Percentiles rank a stretch among this genome's conserved stretches.
Evolutionary conservation across 352 stramenopile genomes (phyloP).

Genomic region (Globisporangium okanoganense): DNA sequence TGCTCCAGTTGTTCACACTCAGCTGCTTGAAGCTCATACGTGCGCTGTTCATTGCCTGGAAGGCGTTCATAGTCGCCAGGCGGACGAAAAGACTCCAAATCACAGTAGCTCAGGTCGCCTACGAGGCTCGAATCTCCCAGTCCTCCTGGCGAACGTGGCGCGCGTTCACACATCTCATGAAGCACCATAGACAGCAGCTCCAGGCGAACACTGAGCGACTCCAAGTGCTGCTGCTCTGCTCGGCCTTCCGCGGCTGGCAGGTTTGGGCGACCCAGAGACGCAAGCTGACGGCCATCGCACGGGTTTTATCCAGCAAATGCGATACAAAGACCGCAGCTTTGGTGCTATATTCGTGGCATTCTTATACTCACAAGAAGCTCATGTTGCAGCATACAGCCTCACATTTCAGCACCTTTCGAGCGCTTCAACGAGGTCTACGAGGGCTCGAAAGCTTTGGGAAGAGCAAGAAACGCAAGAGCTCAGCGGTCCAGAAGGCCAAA

Average conservation of each 20-base stretch:
- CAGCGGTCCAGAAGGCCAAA: slow-evolving; percentile 15
- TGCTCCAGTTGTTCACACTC: slow-evolving; percentile 25
- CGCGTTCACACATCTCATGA: slow-evolving; percentile 15
- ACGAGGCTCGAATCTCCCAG: slow-evolving; percentile 12
- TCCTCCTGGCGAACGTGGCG: slow-evolving; percentile 25
- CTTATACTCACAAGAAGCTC: slow-evolving; percentile 7
- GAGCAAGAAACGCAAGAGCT: neutral
- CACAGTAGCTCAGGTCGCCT: slow-evolving; percentile 22
- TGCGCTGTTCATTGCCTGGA: slow-evolving; percentile 26
- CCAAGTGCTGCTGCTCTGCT: slow-evolving; percentile 56
- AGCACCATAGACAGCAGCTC: slow-evolving; percentile 28
- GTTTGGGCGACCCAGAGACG: slow-evolving; percentile 28
- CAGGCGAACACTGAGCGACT: slow-evolving; percentile 56
- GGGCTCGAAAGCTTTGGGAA: slow-evolving; percentile 15
- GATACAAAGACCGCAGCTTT: slow-evolving; percentile 10
- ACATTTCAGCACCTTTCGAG: slow-evolving; percentile 20
- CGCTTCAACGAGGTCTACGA: slow-evolving; percentile 20
- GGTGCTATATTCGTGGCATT: slow-evolving; percentile 23
- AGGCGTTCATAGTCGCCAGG: slow-evolving; percentile 16
- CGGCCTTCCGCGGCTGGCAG: slow-evolving; percentile 48
- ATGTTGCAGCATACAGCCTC: slow-evolving; percentile 7
- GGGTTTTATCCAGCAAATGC: slow-evolving; percentile 19
- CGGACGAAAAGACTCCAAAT: slow-evolving; percentile 22
- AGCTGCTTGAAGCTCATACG: slow-evolving; percentile 26
- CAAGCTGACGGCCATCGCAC: slow-evolving; percentile 23